Conservation (phyloP, 2,329 filamentous ascomycete genomes). For the Sporothrix brasiliensis region DNA sequence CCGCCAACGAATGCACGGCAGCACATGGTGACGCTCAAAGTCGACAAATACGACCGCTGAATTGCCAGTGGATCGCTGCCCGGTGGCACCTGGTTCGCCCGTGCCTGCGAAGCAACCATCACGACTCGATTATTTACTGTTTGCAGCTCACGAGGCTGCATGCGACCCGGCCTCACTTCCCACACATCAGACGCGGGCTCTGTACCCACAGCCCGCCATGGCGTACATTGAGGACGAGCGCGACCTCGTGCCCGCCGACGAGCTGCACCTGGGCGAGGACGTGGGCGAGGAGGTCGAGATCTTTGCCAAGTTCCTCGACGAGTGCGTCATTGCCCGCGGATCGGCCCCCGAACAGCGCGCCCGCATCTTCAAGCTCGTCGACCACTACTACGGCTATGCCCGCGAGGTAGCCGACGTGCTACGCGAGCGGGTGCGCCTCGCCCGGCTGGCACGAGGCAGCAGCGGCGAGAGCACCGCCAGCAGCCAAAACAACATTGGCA, state of each 20-base stretch:
- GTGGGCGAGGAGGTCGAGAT: conserved; percentile 81
- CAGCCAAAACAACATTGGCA: conserved; percentile 25
- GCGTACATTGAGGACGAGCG: conserved; percentile 42
- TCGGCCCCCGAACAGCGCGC: conserved; percentile 60
- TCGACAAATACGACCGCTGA: not conserved
- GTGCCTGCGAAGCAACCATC: conserved; percentile 11
- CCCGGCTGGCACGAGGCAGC: conserved; percentile 37
- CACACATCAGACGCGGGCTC: not conserved
- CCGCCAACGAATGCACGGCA: not conserved
- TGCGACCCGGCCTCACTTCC: not conserved
- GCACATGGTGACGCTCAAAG: not conserved
- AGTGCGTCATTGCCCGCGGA: conserved; percentile 61
- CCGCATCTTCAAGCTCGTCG: conserved; percentile 68
- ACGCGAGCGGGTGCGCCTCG: conserved; percentile 46
- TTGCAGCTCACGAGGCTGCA: not conserved
- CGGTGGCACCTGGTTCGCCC: not conserved
- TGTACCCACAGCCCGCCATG: conserved; percentile 32
- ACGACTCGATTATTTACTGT: not conserved
- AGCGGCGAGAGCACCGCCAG: conserved; percentile 32
- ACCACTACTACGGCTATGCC: conserved; percentile 64
- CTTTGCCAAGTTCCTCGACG: conserved; percentile 81
- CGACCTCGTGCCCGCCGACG: conserved; percentile 46
- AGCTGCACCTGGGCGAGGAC: conserved; percentile 40
- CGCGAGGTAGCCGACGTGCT: conserved; percentile 50
- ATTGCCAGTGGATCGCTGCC: not conserved